Evolutionary conservation across 768 basidiomycete species (phyloP).

Genomic region (Kockovaella imperatae): DNA sequence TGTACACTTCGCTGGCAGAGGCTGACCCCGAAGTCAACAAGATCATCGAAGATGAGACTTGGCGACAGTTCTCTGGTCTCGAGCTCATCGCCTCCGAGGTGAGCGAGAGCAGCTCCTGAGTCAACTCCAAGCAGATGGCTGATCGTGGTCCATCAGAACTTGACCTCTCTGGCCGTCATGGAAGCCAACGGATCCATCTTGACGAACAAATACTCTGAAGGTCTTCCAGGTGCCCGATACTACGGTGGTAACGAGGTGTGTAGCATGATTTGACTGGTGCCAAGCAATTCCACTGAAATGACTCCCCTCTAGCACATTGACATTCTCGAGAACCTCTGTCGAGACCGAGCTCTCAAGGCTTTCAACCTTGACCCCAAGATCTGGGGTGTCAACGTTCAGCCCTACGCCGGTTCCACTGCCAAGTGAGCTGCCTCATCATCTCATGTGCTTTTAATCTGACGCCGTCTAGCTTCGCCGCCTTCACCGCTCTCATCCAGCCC

Average conservation of each 20-base stretch:
- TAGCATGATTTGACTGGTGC: background rate
- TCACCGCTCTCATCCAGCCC: constrained; percentile 91
- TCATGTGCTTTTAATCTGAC: background rate
- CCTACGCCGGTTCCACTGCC: constrained; percentile 75
- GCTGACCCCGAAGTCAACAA: constrained; percentile 91
- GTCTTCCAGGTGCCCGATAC: constrained; percentile 93
- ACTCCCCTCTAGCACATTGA: constrained; percentile 71
- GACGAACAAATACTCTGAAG: constrained; percentile 99
- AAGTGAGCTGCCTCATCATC: constrained; percentile 58
- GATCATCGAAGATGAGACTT: constrained; percentile 93
- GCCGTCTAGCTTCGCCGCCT: constrained; percentile 78
- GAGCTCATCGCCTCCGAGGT: constrained; percentile 99
- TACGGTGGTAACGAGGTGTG: constrained; percentile 86
- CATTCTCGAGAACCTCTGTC: constrained; percentile 88
- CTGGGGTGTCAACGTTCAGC: constrained; percentile 99
- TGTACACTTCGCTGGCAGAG: constrained; percentile 82
- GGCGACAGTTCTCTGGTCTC: constrained; percentile 93
- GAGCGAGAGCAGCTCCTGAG: constrained; percentile 14
- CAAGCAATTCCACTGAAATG: constrained; percentile 53
- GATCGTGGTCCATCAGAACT: constrained; percentile 57
- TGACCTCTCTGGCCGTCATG: constrained; percentile 92
- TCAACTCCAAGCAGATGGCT: background rate
- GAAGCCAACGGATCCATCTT: constrained; percentile 97
- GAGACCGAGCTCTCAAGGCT: constrained; percentile 87
- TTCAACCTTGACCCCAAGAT: constrained; percentile 81